phyloP scores from a whole-genome alignment of 768 basidiomycete species.

The Russula earlei region DNA sequence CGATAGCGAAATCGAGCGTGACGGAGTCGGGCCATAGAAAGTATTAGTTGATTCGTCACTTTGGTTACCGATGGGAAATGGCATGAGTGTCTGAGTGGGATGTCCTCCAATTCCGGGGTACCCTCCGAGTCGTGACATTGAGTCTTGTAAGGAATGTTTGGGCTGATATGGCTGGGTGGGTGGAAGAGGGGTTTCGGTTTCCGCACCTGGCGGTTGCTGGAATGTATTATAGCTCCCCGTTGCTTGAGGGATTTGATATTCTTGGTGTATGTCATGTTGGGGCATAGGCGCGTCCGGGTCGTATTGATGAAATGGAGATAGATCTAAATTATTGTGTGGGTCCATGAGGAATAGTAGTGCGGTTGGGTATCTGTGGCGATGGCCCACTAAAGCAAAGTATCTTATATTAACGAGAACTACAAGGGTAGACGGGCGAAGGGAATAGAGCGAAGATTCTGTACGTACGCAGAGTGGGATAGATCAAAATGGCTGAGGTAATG shows the following conservation, averaged over 20 bases:
- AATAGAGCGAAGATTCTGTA: background rate
- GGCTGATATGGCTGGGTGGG: background rate
- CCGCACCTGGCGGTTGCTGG: slow-evolving; percentile 3
- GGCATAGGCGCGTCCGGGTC: background rate
- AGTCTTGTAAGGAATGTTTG: background rate
- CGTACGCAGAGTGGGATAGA: background rate
- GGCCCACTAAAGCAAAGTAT: background rate
- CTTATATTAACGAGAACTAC: slow-evolving; percentile 4
- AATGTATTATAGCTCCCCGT: background rate
- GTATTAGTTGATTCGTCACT: background rate
- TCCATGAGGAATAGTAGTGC: background rate
- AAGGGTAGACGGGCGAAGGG: background rate
- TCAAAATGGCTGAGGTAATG: background rate
- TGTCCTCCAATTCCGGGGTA: background rate
- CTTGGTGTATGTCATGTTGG: background rate
- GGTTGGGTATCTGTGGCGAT: background rate
- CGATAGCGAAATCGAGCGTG: background rate
- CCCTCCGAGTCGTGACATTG: background rate
- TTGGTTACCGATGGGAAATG: background rate
- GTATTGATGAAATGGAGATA: background rate
- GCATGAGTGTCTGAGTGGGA: background rate
- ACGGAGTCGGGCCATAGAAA: background rate
- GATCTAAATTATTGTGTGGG: background rate
- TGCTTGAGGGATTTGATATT: background rate
- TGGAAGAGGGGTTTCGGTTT: background rate